Percentiles rank a stretch among this genome's conserved stretches.
These are phyloP conservation scores for Aspergillus transmontanensis DNA, from an alignment of 2,329 filamentous ascomycete genomes.

Conservation along the genomic window DNA sequence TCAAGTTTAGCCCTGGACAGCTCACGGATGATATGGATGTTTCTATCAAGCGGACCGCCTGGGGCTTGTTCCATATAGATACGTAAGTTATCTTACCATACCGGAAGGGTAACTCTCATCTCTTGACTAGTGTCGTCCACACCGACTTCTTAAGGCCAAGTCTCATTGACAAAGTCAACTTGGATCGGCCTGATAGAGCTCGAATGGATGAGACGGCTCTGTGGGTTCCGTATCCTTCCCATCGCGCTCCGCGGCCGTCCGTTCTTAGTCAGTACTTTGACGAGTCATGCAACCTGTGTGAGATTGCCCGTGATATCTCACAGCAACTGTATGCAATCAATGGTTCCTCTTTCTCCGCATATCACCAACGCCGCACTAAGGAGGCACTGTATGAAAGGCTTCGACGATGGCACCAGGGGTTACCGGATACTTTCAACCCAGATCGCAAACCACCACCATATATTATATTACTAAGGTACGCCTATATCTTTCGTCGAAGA, in stretches of 20 bases:
- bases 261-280: slow-evolving; percentile 37
- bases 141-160: slow-evolving; percentile 38
- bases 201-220: slow-evolving; percentile 21
- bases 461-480: slow-evolving; percentile 34
- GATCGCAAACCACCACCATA: slow-evolving; percentile 34
- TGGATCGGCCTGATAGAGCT: slow-evolving; percentile 23
- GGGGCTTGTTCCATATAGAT: slow-evolving; percentile 43
- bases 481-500: no score
- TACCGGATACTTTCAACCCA: slow-evolving; percentile 33
- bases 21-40: slow-evolving; percentile 33
- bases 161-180: slow-evolving; percentile 38
- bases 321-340: slow-evolving; percentile 31
- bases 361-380: slow-evolving; percentile 24
- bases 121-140: slow-evolving; percentile 34
- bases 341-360: slow-evolving; percentile 1
- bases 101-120: not conserved
- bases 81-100: slow-evolving; percentile 30
- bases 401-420: slow-evolving; percentile 30
- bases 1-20: slow-evolving; percentile 23
- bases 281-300: slow-evolving; percentile 36
- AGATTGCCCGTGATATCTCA: slow-evolving; percentile 40
- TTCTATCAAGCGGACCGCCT: slow-evolving; percentile 36
- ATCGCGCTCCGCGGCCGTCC: slow-evolving; percentile 29
- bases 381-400: slow-evolving; percentile 34
- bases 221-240: slow-evolving; percentile 39